phyloP scores from a whole-genome alignment of 1,284 basidiomycete genomes.

The Cutaneotrichosporon cavernicola region DNA sequence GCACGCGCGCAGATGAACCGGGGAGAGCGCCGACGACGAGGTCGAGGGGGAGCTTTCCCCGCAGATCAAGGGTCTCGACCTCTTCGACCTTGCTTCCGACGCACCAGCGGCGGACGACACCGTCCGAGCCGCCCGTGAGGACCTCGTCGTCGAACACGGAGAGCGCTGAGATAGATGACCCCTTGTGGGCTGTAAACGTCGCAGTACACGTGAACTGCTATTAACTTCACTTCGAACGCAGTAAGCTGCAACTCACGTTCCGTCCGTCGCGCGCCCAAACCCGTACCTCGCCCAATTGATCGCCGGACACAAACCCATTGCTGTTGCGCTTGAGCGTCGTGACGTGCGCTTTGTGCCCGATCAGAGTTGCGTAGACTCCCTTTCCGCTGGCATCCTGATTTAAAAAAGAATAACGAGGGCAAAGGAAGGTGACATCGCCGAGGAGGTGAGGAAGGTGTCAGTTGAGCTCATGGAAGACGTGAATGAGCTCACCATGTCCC shows the following conservation, averaged over 20 bases:
- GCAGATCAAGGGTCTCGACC: conserved; percentile 63
- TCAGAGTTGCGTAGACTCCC: conserved; percentile 67
- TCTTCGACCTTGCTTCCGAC: conserved; percentile 22
- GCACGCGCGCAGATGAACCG: conserved; percentile 62
- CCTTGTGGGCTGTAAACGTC: conserved; percentile 62
- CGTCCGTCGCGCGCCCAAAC: conserved; percentile 45
- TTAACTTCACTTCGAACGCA: conserved; percentile 12
- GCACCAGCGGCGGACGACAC: conserved; percentile 69
- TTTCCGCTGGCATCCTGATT: conserved; percentile 19
- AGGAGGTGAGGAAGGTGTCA: neutral
- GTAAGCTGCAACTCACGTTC: conserved; percentile 18
- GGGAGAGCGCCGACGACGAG: conserved; percentile 67
- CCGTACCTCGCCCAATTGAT: conserved; percentile 63
- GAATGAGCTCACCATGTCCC: conserved; percentile 64
- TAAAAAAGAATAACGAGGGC: neutral
- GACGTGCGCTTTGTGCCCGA: conserved; percentile 71
- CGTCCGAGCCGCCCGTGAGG: conserved; percentile 77
- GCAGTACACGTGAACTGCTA: conserved; percentile 60
- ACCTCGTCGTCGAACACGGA: conserved; percentile 56
- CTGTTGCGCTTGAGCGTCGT: conserved; percentile 69
- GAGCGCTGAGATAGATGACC: conserved; percentile 66
- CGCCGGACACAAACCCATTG: conserved; percentile 63
- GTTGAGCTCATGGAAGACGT: neutral
- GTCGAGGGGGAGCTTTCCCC: conserved; percentile 72
- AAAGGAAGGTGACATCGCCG: neutral